Conservation (phyloP, 192 early-diverging fungal species). For the Haplosporangium gracile region DNA sequence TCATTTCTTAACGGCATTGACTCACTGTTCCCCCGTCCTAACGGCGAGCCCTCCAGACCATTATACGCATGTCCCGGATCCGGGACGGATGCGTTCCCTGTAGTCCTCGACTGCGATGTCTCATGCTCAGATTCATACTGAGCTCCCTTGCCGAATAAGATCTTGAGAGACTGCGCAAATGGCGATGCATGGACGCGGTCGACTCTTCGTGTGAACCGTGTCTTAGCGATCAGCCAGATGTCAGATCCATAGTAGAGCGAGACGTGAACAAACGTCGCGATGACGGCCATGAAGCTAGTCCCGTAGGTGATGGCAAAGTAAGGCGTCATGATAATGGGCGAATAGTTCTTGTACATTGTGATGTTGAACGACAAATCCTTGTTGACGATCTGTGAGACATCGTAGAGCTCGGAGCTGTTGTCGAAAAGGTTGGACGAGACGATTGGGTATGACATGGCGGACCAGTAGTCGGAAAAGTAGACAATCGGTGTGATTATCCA, state of each 20-base stretch:
- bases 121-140: not conserved
- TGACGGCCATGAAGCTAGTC: conserved; percentile 69
- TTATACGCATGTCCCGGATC: not conserved
- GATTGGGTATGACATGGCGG: conserved; percentile 54
- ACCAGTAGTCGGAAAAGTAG: conserved; percentile 74
- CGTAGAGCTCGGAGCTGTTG: conserved; percentile 40
- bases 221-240: conserved; percentile 61
- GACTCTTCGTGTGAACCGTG: conserved; percentile 2
- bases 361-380: conserved; percentile 53
- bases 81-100: conserved; percentile 5
- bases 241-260: conserved; percentile 74
- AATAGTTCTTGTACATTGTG: conserved; percentile 60
- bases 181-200: not conserved
- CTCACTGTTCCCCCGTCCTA: conserved; percentile 21
- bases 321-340: conserved; percentile 56
- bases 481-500: conserved; percentile 80
- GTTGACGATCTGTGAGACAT: conserved; percentile 37
- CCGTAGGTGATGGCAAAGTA: conserved; percentile 68
- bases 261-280: conserved; percentile 72
- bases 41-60: not conserved
- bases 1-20: conserved; percentile 17
- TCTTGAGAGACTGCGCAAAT: not conserved
- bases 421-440: conserved; percentile 49
- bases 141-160: not conserved
- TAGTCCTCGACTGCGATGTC: not conserved